Evolutionary conservation across 2,329 filamentous ascomycete genomes (phyloP).

Genomic region (Ophiocordyceps robertsii): DNA sequence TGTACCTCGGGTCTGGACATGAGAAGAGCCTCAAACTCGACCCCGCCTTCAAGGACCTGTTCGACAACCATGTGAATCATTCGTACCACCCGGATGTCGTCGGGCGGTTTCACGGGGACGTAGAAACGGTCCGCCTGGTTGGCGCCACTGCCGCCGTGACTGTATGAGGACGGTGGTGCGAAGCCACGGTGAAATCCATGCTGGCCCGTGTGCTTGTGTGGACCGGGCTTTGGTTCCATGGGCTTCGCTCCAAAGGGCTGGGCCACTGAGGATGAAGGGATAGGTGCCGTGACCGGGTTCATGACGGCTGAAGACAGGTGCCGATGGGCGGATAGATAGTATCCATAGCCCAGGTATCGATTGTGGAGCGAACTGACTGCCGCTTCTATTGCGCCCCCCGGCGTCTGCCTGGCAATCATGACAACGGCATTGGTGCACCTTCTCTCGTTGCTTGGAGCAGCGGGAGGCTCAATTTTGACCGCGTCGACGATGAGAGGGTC

Average conservation of each 20-base stretch:
- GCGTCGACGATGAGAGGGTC: constrained; percentile 53
- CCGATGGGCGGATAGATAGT: constrained; percentile 65
- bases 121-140: constrained; percentile 39
- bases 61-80: constrained; percentile 86
- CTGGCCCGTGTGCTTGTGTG: constrained; percentile 22
- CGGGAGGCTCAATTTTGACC: constrained; percentile 53
- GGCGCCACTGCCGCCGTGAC: constrained; percentile 24
- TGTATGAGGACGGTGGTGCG: constrained; percentile 64
- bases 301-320: constrained; percentile 67
- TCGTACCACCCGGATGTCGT: constrained; percentile 63
- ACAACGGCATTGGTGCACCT: constrained; percentile 69
- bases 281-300: constrained; percentile 24
- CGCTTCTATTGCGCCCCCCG: constrained; percentile 70
- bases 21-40: constrained; percentile 80
- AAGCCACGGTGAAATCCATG: constrained; percentile 45
- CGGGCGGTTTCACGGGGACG: constrained; percentile 62
- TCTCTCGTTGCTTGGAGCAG: constrained; percentile 42
- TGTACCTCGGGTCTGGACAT: constrained; percentile 81
- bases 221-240: constrained; percentile 29
- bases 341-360: constrained; percentile 73
- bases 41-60: constrained; percentile 61
- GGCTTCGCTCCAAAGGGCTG: constrained; percentile 70
- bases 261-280: constrained; percentile 23
- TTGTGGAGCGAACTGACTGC: constrained; percentile 69
- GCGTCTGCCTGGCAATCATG: constrained; percentile 65